A percentile compares a stretch with the other conserved stretches of the same genome.
Evolutionary conservation across 352 stramenopile genomes (phyloP).

Genomic region (Hyaloperonospora brassicae): DNA sequence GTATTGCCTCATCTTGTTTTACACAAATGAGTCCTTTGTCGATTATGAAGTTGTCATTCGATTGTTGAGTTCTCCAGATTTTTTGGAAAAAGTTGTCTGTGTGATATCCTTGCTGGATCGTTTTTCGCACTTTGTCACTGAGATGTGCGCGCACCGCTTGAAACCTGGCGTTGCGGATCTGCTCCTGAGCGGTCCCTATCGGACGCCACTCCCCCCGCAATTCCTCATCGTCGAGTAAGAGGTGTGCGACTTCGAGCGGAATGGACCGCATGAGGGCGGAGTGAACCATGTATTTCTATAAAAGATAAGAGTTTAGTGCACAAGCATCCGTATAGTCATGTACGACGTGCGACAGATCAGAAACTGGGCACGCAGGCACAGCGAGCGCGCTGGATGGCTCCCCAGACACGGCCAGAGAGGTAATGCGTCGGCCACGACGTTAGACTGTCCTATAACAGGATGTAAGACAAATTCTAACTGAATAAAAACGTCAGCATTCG

Average conservation of each 20-base stretch:
- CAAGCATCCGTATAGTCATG: neutral
- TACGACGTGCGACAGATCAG: constrained; percentile 1
- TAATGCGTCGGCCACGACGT: constrained; percentile 4
- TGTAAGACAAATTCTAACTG: constrained; percentile 8
- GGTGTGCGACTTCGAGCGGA: neutral
- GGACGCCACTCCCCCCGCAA: neutral
- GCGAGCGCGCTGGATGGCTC: neutral
- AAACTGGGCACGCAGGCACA: neutral
- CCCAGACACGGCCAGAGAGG: neutral
- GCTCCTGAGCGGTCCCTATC: neutral
- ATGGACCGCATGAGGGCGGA: neutral
- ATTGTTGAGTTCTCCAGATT: neutral
- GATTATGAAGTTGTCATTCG: neutral
- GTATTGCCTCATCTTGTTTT: constrained; percentile 1
- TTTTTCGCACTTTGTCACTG: neutral
- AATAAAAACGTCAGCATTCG: constrained; percentile 9
- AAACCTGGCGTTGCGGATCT: constrained; percentile 1
- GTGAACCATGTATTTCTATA: neutral
- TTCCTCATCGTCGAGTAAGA: constrained; percentile 1
- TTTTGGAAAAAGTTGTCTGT: neutral
- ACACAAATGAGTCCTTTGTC: constrained; percentile 1
- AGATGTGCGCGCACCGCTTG: neutral
- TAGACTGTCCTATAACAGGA: constrained; percentile 1
- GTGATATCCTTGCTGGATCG: constrained; percentile 3
- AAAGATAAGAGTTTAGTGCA: neutral